Conservation (phyloP, 2,329 filamentous ascomycete species). For the Xylaria sp. region DNA sequence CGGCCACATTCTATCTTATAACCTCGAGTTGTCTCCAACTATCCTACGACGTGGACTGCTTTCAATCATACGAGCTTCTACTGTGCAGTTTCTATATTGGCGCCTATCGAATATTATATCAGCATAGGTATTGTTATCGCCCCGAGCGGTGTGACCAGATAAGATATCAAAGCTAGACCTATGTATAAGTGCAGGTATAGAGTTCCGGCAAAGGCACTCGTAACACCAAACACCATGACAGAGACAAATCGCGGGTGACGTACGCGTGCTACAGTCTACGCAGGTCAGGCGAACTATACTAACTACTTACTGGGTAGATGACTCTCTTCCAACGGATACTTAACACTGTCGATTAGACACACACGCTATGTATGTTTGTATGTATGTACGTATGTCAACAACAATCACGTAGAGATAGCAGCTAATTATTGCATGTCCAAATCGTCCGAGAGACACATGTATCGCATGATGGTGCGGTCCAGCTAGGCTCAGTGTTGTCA, state of each 20-base stretch:
- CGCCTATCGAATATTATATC: constrained; percentile 7
- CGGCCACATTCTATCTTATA: constrained; percentile 10
- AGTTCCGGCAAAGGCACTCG: background rate
- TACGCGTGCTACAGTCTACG: no score
- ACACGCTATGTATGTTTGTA: background rate
- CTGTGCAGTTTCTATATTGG: background rate
- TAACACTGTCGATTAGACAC: background rate
- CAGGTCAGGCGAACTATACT: no score
- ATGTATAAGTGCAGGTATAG: background rate
- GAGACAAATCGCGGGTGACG: background rate
- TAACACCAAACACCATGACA: background rate
- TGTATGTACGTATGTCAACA: no score
- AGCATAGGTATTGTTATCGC: background rate
- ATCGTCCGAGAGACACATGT: constrained; percentile 13
- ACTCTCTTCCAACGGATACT: no score
- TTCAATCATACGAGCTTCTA: constrained; percentile 21
- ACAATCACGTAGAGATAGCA: constrained; percentile 2
- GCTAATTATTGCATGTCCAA: background rate
- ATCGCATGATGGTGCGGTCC: constrained; percentile 24
- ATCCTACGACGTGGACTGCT: background rate
- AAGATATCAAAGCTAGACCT: background rate
- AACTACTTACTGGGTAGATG: no score
- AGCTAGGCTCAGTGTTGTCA: constrained; percentile 12
- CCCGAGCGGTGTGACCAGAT: background rate
- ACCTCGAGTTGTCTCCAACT: constrained; percentile 17